A percentile compares a stretch with the other conserved stretches of the same genome.
phyloP scores from a whole-genome alignment of 2,329 filamentous ascomycete genomes.

The Neofusicoccum ribis region DNA sequence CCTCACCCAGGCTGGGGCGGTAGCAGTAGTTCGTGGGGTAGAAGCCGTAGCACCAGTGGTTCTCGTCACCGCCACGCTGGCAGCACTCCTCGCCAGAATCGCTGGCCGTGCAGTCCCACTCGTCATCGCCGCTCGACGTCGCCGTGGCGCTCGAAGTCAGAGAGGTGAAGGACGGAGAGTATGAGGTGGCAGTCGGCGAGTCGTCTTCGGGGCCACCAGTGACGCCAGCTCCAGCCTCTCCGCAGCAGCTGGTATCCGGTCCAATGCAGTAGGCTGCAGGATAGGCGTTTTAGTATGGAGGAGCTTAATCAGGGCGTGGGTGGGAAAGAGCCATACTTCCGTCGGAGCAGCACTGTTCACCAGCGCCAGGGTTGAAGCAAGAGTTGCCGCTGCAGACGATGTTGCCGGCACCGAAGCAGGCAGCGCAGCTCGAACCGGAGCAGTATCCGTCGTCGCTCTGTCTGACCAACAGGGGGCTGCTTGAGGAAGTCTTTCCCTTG shows the following conservation, averaged over 20 bases:
- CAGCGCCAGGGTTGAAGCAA: conserved; percentile 18
- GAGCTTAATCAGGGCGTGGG: too few species aligned
- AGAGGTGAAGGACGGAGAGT: not conserved
- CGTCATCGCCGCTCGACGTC: not conserved
- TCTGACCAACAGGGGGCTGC: not conserved
- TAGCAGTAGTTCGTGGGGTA: conserved; percentile 16
- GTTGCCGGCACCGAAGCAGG: conserved; percentile 16
- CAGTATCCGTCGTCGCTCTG: not conserved
- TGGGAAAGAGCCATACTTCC: not conserved
- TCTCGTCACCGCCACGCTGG: not conserved
- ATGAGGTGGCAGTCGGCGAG: not conserved
- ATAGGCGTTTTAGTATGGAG: not conserved
- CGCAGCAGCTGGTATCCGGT: conserved; percentile 3
- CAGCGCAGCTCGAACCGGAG: not conserved
- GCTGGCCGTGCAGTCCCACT: not conserved
- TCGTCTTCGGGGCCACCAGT: not conserved
- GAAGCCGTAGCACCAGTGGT: conserved; percentile 11
- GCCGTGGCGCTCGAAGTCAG: not conserved
- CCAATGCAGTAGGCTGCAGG: conserved; percentile 1
- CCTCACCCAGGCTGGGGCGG: conserved; percentile 10
- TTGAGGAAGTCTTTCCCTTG: not conserved
- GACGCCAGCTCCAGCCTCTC: not conserved
- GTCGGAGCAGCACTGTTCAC: conserved; percentile 20
- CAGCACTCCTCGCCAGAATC: conserved; percentile 18
- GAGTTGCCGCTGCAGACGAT: conserved; percentile 3